A percentile compares a stretch with the other conserved stretches of the same genome.
Evolutionary conservation across 2,329 filamentous ascomycete species (phyloP).

Genomic region (Diaporthe vaccinii): DNA sequence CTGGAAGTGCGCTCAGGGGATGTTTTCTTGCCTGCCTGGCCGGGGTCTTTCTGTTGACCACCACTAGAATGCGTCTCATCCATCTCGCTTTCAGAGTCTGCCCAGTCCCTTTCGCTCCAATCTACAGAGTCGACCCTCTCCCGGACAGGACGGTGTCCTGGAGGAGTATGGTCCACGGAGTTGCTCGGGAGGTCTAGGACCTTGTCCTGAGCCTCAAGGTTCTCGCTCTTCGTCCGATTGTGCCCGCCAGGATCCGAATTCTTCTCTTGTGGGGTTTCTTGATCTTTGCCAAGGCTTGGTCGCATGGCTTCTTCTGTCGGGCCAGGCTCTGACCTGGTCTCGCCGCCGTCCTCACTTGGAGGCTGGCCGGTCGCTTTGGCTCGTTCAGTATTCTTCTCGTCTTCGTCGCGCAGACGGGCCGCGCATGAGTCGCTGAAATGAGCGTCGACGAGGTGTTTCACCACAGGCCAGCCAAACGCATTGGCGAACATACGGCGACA

Average conservation of each 20-base stretch:
- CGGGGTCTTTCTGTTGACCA: conserved; percentile 31
- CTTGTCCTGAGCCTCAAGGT: conserved; percentile 58
- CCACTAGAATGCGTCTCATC: conserved; percentile 45
- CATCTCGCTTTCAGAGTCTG: conserved; percentile 65
- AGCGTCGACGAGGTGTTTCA: conserved; percentile 94
- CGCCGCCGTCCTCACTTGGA: conserved; percentile 74
- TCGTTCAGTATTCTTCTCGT: conserved; percentile 76
- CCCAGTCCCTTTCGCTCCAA: conserved; percentile 78
- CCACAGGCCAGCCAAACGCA: conserved; percentile 96
- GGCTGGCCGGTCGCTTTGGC: conserved; percentile 71
- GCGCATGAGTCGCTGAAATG: conserved; percentile 86
- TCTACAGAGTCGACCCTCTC: conserved; percentile 66
- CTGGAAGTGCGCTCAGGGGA: conserved; percentile 42
- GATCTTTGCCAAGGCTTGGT: not conserved
- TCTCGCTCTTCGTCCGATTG: conserved; percentile 48
- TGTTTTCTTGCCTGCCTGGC: conserved; percentile 43
- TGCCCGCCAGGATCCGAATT: conserved; percentile 33
- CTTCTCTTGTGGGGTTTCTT: not conserved
- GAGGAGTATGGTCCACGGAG: conserved; percentile 38
- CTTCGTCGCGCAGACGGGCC: conserved; percentile 75
- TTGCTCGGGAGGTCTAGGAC: conserved; percentile 59
- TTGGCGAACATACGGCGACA: conserved; percentile 97
- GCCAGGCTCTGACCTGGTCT: conserved; percentile 62
- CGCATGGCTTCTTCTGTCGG: conserved; percentile 15
- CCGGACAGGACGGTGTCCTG: conserved; percentile 46